Conservation (phyloP, 1,139 yeast species). For the Barnettozyma hawaiiensis region DNA sequence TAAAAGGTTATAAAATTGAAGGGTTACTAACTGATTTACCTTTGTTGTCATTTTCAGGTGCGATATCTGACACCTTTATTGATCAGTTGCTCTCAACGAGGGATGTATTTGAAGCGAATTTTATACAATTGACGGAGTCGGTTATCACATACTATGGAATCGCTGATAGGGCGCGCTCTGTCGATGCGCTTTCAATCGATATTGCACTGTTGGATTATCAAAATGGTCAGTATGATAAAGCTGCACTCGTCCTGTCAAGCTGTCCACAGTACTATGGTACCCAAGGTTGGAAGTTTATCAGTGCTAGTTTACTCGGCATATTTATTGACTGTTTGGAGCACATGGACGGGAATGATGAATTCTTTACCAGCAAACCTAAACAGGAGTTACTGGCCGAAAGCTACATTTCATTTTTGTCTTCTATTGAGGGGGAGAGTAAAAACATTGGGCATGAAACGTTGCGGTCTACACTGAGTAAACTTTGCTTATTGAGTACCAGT, state of each 20-base stretch:
- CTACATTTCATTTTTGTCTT: conserved; percentile 14
- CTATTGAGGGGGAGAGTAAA: conserved; percentile 8
- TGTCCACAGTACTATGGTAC: conserved; percentile 62
- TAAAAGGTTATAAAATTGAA: conserved; percentile 33
- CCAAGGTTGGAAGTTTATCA: conserved; percentile 73
- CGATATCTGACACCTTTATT: conserved; percentile 10
- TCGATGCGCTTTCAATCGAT: conserved; percentile 76
- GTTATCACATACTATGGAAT: conserved; percentile 28
- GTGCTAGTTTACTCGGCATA: conserved; percentile 55
- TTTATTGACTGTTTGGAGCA: conserved; percentile 66
- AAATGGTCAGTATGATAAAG: conserved; percentile 49
- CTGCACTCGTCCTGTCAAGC: conserved; percentile 57
- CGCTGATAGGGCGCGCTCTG: conserved; percentile 44
- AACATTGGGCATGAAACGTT: background rate
- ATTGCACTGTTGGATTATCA: conserved; percentile 67
- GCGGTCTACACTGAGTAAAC: conserved; percentile 2
- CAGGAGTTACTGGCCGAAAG: conserved; percentile 11
- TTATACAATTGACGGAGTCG: conserved; percentile 28
- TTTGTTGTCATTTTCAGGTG: background rate
- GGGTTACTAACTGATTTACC: conserved; percentile 39
- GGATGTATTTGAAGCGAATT: conserved; percentile 26
- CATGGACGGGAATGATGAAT: conserved; percentile 26
- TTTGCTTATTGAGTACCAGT: background rate
- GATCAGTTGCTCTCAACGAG: conserved; percentile 18
- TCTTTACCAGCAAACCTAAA: conserved; percentile 14